Base-by-base conservation (phyloP, 441 rosid species). In the Croton setiger region DNA sequence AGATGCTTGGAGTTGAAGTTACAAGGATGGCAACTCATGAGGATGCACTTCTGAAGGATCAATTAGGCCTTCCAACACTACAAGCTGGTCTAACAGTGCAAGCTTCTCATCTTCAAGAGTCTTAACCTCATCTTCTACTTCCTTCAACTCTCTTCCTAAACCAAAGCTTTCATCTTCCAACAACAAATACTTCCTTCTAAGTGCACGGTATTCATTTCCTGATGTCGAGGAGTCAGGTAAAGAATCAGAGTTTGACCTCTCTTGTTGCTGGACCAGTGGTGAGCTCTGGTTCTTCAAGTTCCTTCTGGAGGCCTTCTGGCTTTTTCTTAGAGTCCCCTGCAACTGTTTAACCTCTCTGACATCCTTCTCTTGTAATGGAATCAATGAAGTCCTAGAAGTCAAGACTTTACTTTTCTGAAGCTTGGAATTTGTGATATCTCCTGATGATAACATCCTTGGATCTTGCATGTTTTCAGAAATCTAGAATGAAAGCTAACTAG, bases 1-100 rank as follows among this genome's bases (percentile, higher is more conserved):
- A 47, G 14, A 10, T 3, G 3, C 17, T 9, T 37, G 7, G 41
- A 37, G 7, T 37, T 12, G 6, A 20, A 21, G 13, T 44, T 17
- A 72, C 15, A 68, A 58, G 37, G 54, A 64, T 31, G 49, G 68
- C 31, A 71, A 37, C 18, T 70, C 79, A 55, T 64, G 71, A 60
- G 73, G 43, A 74, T 72, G 78, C 76, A 81, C 8, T 77, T 81
- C 80, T n/a, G 82, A 83, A 77, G 92, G 96, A 84, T 84, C 86
- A 44, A 94, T 74, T 77, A 94, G 84, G 74, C 99, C 96, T 84
- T 94, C 99, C 74, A 94, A 74, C 51, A 95, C 98, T 33, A 92
- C 93, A n/a, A 92, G 98, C 60, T 85, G 84, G 75, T 95, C 98
- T 82, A 95, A 79, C 20, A 95, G 85, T 7, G 82, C 84, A 36